Conservation (phyloP, 2,329 filamentous ascomycete species). For the Lachnellula suecica region DNA sequence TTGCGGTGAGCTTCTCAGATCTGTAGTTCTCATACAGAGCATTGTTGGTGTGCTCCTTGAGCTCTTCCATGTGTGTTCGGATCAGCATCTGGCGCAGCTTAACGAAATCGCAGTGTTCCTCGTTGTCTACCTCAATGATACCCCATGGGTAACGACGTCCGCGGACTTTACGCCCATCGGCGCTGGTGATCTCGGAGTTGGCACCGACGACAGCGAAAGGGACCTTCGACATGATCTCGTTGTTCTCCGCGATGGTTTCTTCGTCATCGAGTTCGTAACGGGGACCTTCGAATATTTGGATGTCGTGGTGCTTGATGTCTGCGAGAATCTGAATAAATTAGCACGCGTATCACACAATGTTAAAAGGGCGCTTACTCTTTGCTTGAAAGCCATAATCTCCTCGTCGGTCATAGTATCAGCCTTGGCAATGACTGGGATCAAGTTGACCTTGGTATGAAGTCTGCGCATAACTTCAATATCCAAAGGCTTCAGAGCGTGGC, state of each 20-base stretch:
- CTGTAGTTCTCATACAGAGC: conserved; percentile 99
- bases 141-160: conserved; percentile 98
- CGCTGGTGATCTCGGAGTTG: conserved; percentile 87
- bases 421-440: conserved; percentile 99
- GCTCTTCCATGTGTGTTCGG: conserved; percentile 99
- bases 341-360: neutral
- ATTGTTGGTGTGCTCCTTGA: conserved; percentile 99
- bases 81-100: conserved; percentile 99
- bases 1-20: conserved; percentile 96
- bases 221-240: conserved; percentile 99
- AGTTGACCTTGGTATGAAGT: conserved; percentile 99
- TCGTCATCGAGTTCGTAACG: conserved; percentile 98
- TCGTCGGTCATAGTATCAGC: conserved; percentile 97
- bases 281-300: conserved; percentile 98
- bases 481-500: conserved; percentile 95
- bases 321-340: conserved; percentile 73
- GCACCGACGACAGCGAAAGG: conserved; percentile 97
- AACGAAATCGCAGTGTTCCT: conserved; percentile 99
- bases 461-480: conserved; percentile 99
- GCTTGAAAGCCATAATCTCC: conserved; percentile 92
- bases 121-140: conserved; percentile 98
- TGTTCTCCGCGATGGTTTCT: conserved; percentile 99
- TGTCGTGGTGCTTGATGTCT: conserved; percentile 95
- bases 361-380: conserved; percentile 69
- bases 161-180: conserved; percentile 92